Conservation (phyloP, 768 basidiomycete species). For the Gymnopilus junonius region DNA sequence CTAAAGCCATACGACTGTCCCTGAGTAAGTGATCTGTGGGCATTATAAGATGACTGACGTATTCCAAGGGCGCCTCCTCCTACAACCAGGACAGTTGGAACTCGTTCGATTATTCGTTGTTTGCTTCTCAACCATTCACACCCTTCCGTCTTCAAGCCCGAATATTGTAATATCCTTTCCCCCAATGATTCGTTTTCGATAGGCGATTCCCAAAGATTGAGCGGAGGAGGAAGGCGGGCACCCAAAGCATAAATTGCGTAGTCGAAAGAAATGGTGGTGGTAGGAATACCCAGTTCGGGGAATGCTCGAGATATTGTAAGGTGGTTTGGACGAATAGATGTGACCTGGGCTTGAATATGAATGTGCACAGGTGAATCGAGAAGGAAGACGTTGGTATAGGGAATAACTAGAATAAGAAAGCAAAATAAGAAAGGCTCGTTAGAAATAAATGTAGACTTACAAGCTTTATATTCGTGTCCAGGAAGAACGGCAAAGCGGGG, state of each 20-base stretch:
- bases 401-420: slow-evolving; percentile 52
- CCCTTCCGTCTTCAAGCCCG: slow-evolving; percentile 51
- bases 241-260: slow-evolving; percentile 67
- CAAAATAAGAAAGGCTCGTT: not conserved
- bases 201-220: slow-evolving; percentile 53
- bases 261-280: slow-evolving; percentile 49
- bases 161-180: slow-evolving; percentile 25
- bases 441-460: slow-evolving; percentile 32
- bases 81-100: slow-evolving; percentile 61
- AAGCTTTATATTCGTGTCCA: slow-evolving; percentile 69
- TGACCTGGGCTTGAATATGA: slow-evolving; percentile 51
- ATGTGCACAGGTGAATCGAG: slow-evolving; percentile 31
- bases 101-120: slow-evolving; percentile 50
- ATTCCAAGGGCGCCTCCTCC: slow-evolving; percentile 79
- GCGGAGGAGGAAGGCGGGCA: slow-evolving; percentile 55
- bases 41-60: slow-evolving; percentile 45
- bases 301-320: slow-evolving; percentile 52
- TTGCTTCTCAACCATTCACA: slow-evolving; percentile 54
- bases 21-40: not conserved
- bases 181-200: slow-evolving; percentile 13
- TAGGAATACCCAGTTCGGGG: slow-evolving; percentile 46
- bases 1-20: slow-evolving; percentile 32
- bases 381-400: slow-evolving; percentile 53
- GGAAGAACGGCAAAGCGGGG: slow-evolving; percentile 61
- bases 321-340: slow-evolving; percentile 39